Evolutionary conservation across 1,284 basidiomycete genomes (phyloP).

Genomic region (Lignosus rhinocerotis): DNA sequence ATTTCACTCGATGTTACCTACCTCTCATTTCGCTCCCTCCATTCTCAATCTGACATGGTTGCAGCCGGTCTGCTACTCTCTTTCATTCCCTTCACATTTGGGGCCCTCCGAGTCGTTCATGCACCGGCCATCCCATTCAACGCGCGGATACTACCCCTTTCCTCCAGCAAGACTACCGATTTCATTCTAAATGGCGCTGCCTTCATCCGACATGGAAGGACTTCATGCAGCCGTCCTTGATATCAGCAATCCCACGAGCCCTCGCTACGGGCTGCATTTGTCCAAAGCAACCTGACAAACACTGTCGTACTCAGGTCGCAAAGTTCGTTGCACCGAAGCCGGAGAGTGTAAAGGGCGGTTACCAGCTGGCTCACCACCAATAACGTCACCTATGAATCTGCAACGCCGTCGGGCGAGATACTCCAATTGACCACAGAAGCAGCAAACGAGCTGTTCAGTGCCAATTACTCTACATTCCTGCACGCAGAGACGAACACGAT

Average conservation of each 20-base stretch:
- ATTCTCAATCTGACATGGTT: too few relatives aligned
- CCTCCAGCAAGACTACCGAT: neutral
- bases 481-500: conserved; percentile 33
- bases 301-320: conserved; percentile 17
- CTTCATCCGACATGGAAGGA: neutral
- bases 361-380: conserved; percentile 37
- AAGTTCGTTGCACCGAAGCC: conserved; percentile 34
- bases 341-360: conserved; percentile 35
- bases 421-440: conserved; percentile 27
- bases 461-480: conserved; percentile 37
- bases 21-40: too few relatives aligned
- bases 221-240: neutral
- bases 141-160: too few relatives aligned
- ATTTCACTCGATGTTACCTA: too few relatives aligned
- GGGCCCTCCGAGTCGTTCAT: too few relatives aligned
- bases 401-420: conserved; percentile 29
- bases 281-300: neutral
- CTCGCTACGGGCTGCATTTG: conserved; percentile 12
- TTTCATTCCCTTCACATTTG: too few relatives aligned
- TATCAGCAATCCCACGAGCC: neutral
- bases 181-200: neutral
- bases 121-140: too few relatives aligned
- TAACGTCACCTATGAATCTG: conserved; percentile 29
- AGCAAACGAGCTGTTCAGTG: conserved; percentile 37
- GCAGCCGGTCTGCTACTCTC: too few relatives aligned